Evolutionary conservation across 2,329 filamentous ascomycete species (phyloP), one percentile per base, ranked within the genome.

Genomic region (Fusarium sp.): DNA sequence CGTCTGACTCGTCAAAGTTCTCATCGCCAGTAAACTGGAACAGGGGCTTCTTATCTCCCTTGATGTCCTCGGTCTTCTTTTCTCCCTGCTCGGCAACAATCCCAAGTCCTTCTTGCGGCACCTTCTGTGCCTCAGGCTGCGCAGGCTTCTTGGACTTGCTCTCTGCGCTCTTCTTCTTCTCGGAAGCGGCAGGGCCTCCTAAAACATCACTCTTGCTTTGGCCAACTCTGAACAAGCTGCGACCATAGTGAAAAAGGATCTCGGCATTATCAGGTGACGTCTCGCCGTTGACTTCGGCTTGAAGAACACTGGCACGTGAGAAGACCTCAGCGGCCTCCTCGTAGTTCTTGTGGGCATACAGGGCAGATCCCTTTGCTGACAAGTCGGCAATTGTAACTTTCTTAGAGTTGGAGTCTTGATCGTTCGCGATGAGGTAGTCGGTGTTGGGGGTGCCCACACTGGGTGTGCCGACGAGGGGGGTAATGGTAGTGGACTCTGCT

Each of bases 1-100:
- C 93, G 55, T 96, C 94, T 1, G 92, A 94, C 62, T 93, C 92
- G 61, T 94, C 93, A 85, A 94, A 98, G 80, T 98, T 96, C 83
- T 98, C 96, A 80, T 98, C 96, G 65, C 96, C 96, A 9, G 91
- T 93, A 80, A 99, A 97, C 77, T 97, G 94, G 82, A 99, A 98
- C 72, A 94, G 90, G 0, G 94, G 91, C 81, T 95, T 96, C 82
- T 92, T 93, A 10, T 72, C 75, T 42, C 67, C 84, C 38, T 86
- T 84, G 20, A 80, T 83, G 31, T 83, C 84, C 35, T 83, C 82
- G 24, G 78, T 78, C 44, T 83, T 82, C 60, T 83, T 78, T 45
- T 81, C 79, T 75, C 80, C 83, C 26, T 84, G 82, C 54, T 86
- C 85, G 0, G 84, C 82, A 26, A 81, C 83, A 45, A 83, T 80